Base-by-base conservation (phyloP, 768 basidiomycete genomes). In the Hirschioporus abietinus region DNA sequence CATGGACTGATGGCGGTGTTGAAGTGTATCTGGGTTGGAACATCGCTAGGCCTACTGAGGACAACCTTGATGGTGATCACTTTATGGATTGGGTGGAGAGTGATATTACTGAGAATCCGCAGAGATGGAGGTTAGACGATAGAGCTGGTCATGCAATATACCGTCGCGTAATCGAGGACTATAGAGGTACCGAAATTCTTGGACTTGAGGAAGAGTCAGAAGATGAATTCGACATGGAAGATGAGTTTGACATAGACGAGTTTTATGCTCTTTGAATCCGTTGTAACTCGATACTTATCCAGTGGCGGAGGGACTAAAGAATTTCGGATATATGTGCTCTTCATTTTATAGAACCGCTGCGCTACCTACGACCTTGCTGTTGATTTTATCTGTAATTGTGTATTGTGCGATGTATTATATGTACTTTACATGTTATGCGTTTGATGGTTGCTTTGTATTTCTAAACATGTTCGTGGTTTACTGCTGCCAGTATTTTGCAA, bases 11-110 rank as follows among this genome's bases (percentile, higher is more conserved):
- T 26, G 76, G 72, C 18, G 77, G 81, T 71, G 78, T 82, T 69
- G 78, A 81, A 27, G 71, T 91, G 9, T 87, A 80, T 68, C 79
- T 92, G 5, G 90, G 90, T 5, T 92, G 88, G 88, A 91, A 90
- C 69, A 81, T 91, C 65, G 69, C 76, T 23, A 74, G 88, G 61
- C 80, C 76, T 42, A 74, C 74, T 7, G 60, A 15, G 17, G 78
- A 77, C 58, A 83, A 84, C 69, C 74, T 76, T 10, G 74, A 72
- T 23, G 83, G 83, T 23, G 76, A 77, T 24, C 66, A 69, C 58
- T 84, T 74, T 70, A 80, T 84, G 74, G 77, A 74, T 24, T 77
- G 78, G 72, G 71, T 81, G 42, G 64, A 72, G n/a, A 73, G 72
- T 7, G 82, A 84, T 66, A 78, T 85, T 66, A 73, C 70, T 17